These are phyloP conservation scores for Fraxinus quadrangulata DNA, from an alignment of 257 asterid species.

Conservation along the genomic window DNA sequence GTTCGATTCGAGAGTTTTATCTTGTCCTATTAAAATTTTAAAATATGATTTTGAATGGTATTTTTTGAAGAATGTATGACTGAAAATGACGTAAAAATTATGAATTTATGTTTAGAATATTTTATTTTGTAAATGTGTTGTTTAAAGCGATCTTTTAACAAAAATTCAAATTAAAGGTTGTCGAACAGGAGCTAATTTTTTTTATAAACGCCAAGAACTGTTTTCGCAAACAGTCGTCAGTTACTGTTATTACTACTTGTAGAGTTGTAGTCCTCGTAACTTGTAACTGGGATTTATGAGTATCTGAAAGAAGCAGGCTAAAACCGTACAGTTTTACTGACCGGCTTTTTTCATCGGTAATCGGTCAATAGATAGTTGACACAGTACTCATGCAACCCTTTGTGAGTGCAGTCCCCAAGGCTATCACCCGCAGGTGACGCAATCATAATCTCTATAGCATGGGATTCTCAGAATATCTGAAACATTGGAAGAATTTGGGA, in stretches of 20 bases:
- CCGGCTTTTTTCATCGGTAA: background rate
- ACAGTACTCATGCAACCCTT: background rate
- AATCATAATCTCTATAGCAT: background rate
- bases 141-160: too few species aligned
- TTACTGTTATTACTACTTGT: background rate
- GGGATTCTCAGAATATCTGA: background rate
- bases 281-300: background rate
- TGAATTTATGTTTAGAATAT: too few species aligned
- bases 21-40: too few species aligned
- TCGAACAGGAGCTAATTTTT: too few species aligned
- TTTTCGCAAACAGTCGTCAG: too few species aligned
- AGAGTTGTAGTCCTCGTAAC: background rate
- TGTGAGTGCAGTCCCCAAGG: background rate
- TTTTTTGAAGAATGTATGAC: too few species aligned
- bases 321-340: background rate
- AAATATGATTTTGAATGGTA: too few species aligned
- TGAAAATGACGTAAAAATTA: too few species aligned
- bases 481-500: background rate
- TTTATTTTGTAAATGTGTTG: too few species aligned
- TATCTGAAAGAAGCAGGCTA: background rate
- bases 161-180: too few species aligned
- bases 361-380: background rate
- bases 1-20: too few species aligned
- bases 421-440: background rate
- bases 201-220: too few species aligned